These are phyloP conservation scores for Phyllachora maydis DNA, from an alignment of 2,329 filamentous ascomycete genomes.

Conservation along the genomic window DNA sequence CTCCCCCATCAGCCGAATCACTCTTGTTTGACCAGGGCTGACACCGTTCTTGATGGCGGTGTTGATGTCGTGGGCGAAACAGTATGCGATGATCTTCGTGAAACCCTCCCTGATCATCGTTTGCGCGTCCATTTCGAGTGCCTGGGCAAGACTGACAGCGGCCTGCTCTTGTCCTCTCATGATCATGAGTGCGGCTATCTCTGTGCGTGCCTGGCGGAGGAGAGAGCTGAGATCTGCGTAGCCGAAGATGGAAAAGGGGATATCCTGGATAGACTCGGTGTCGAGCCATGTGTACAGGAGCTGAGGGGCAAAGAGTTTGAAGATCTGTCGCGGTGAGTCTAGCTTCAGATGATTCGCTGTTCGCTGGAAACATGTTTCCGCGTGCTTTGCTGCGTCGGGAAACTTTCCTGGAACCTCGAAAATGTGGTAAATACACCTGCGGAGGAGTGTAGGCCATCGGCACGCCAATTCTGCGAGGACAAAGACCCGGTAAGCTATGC, in stretches of 20 bases:
- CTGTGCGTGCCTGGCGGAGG: constrained; percentile 48
- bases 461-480: constrained; percentile 61
- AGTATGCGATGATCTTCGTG: constrained; percentile 62
- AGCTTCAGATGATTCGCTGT: constrained; percentile 48
- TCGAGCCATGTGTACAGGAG: constrained; percentile 83
- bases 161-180: constrained; percentile 58
- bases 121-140: constrained; percentile 20
- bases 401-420: constrained; percentile 76
- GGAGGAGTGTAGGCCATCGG: constrained; percentile 66
- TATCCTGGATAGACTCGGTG: constrained; percentile 38
- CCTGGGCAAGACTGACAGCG: constrained; percentile 34
- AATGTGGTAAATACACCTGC: constrained; percentile 78
- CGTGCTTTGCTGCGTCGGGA: constrained; percentile 42
- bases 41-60: constrained; percentile 16
- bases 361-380: constrained; percentile 45
- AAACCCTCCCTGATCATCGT: constrained; percentile 53
- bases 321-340: constrained; percentile 46
- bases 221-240: constrained; percentile 51
- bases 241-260: constrained; percentile 74
- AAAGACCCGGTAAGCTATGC: constrained; percentile 66
- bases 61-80: constrained; percentile 55
- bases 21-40: constrained; percentile 38
- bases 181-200: constrained; percentile 59
- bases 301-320: constrained; percentile 70
- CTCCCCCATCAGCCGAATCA: constrained; percentile 50